These are phyloP conservation scores for Globisporangium yorkense DNA, from an alignment of 352 stramenopile species.

Conservation along the genomic window DNA sequence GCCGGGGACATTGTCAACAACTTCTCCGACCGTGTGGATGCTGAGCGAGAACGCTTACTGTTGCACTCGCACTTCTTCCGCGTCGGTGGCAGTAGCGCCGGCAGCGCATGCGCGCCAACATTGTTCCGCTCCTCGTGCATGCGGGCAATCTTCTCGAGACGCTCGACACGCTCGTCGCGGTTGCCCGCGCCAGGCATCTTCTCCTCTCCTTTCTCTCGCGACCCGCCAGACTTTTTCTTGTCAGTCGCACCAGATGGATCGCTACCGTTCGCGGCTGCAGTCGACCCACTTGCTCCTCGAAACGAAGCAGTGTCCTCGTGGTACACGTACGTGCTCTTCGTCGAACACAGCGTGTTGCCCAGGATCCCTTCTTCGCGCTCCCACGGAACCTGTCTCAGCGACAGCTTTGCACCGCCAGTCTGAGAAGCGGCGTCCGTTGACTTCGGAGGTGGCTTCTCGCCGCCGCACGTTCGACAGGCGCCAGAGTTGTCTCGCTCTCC, in stretches of 20 bases:
- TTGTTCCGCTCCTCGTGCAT: slow-evolving; percentile 67
- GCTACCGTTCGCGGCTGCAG: neutral
- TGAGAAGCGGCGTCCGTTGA: neutral
- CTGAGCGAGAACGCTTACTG: slow-evolving; percentile 24
- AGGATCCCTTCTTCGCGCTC: slow-evolving; percentile 55
- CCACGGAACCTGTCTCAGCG: slow-evolving; percentile 53
- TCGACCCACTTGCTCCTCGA: neutral
- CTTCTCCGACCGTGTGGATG: slow-evolving; percentile 9
- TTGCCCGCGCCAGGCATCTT: slow-evolving; percentile 70
- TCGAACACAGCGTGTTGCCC: slow-evolving; percentile 56
- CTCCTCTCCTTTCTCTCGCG: slow-evolving; percentile 35
- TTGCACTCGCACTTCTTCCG: slow-evolving; percentile 12
- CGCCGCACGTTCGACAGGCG: slow-evolving; percentile 49
- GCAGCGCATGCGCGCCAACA: slow-evolving; percentile 19
- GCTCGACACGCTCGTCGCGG: slow-evolving; percentile 60
- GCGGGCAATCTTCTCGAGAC: slow-evolving; percentile 57
- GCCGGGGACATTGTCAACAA: slow-evolving; percentile 27
- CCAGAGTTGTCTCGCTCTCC: slow-evolving; percentile 16
- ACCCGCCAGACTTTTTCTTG: slow-evolving; percentile 31
- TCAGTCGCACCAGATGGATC: slow-evolving; percentile 15
- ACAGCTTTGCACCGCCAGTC: slow-evolving; percentile 22
- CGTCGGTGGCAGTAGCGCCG: slow-evolving; percentile 1
- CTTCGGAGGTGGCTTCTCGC: slow-evolving; percentile 35
- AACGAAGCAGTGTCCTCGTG: slow-evolving; percentile 39
- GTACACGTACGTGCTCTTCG: slow-evolving; percentile 72